These are phyloP conservation scores for Boletus sp. DNA, from an alignment of 768 basidiomycete genomes.

Conservation along the genomic window DNA sequence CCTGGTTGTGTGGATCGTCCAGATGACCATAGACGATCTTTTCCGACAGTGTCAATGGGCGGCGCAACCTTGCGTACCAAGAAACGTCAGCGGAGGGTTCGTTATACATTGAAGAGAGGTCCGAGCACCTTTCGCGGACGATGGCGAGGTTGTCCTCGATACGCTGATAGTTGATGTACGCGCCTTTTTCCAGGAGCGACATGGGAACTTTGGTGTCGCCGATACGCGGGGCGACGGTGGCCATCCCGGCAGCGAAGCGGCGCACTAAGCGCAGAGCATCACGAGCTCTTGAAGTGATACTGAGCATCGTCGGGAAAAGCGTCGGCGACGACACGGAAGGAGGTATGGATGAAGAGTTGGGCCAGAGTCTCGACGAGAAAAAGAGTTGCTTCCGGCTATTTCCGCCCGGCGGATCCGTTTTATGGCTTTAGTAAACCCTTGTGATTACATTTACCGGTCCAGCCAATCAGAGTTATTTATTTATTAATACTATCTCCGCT, in stretches of 20 bases:
- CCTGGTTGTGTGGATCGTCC: conserved; percentile 88
- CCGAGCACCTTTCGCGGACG: conserved; percentile 71
- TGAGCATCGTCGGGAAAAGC: conserved; percentile 55
- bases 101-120: neutral
- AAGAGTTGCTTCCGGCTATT: conserved; percentile 23
- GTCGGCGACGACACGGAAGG: conserved; percentile 18
- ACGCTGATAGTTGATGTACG: conserved; percentile 91
- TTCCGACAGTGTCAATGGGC: conserved; percentile 91
- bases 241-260: conserved; percentile 67
- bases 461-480: conserved; percentile 21
- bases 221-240: conserved; percentile 75
- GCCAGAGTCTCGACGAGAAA: conserved; percentile 21
- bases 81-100: neutral
- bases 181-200: conserved; percentile 79
- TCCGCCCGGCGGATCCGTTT: conserved; percentile 18
- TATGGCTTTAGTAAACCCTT: conserved; percentile 12
- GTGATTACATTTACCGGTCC: conserved; percentile 9
- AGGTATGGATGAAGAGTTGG: neutral
- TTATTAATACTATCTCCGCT: conserved; percentile 22
- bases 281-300: conserved; percentile 51
- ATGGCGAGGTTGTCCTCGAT: conserved; percentile 96
- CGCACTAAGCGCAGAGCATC: conserved; percentile 50
- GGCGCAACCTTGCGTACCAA: conserved; percentile 57
- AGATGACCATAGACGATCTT: conserved; percentile 98
- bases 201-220: conserved; percentile 89